Percentiles rank a stretch among this genome's conserved stretches.
Evolutionary conservation across 2,329 filamentous ascomycete genomes (phyloP).

Genomic region (Aspergillus glaucus): DNA sequence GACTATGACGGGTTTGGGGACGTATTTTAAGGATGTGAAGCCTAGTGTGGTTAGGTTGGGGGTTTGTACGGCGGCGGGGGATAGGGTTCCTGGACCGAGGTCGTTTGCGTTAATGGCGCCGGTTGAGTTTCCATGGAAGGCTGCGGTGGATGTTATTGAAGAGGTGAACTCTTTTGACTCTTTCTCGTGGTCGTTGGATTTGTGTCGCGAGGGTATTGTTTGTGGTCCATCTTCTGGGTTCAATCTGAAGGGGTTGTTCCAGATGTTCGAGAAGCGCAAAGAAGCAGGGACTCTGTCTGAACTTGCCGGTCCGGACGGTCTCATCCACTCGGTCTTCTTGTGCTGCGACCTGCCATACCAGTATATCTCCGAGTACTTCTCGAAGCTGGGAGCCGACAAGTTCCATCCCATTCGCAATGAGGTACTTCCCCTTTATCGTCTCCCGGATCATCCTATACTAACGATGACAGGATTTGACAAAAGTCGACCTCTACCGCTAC

Average conservation of each 20-base stretch:
- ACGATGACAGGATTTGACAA: slow-evolving; percentile 36
- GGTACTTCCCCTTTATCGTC: slow-evolving; percentile 20
- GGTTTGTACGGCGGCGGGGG: slow-evolving; percentile 52
- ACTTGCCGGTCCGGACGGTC: slow-evolving; percentile 41
- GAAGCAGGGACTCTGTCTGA: slow-evolving; percentile 38
- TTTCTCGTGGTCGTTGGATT: slow-evolving; percentile 47
- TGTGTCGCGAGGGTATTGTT: slow-evolving; percentile 53
- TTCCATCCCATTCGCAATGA: slow-evolving; percentile 48
- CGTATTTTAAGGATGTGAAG: slow-evolving; percentile 45
- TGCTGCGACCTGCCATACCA: slow-evolving; percentile 61
- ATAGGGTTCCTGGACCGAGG: slow-evolving; percentile 55
- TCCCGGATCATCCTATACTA: not conserved
- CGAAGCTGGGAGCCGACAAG: slow-evolving; percentile 45
- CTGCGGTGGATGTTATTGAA: slow-evolving; percentile 50
- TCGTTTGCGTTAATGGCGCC: slow-evolving; percentile 45
- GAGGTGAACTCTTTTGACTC: slow-evolving; percentile 52
- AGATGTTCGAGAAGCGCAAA: slow-evolving; percentile 48
- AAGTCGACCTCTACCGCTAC: slow-evolving; percentile 50
- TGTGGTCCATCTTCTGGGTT: slow-evolving; percentile 58
- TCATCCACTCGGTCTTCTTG: slow-evolving; percentile 52
- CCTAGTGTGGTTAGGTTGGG: slow-evolving; percentile 34
- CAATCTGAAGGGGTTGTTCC: slow-evolving; percentile 48
- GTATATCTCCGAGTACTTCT: slow-evolving; percentile 56
- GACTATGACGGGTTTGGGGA: slow-evolving; percentile 46
- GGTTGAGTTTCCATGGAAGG: slow-evolving; percentile 54